phyloP scores from a whole-genome alignment of 495 filamentous ascomycete species.

The Neurospora sp. region DNA sequence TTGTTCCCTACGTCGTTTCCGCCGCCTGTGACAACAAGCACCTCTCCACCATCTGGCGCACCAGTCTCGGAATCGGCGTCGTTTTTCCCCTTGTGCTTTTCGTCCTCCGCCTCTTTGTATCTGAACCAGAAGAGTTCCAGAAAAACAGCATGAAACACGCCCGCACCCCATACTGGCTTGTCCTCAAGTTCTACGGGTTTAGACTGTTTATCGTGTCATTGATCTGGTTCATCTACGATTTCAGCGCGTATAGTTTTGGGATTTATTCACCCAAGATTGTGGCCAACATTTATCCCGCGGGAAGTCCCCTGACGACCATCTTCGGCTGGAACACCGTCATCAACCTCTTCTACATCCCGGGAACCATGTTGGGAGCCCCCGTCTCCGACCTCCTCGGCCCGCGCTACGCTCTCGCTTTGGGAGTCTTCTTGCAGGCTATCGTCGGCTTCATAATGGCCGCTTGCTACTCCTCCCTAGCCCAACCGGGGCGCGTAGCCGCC shows the following conservation, averaged over 20 bases:
- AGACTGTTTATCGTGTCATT: slow-evolving; percentile 58
- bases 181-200: slow-evolving; percentile 49
- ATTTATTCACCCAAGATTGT: slow-evolving; percentile 70
- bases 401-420: slow-evolving; percentile 54
- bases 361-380: slow-evolving; percentile 64
- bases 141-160: slow-evolving; percentile 41
- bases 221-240: slow-evolving; percentile 94
- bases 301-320: slow-evolving; percentile 46
- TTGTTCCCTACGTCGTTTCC: slow-evolving; percentile 63
- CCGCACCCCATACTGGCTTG: slow-evolving; percentile 46
- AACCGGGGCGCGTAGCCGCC: slow-evolving; percentile 53
- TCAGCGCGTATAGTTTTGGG: slow-evolving; percentile 65
- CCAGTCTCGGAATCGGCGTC: slow-evolving; percentile 66
- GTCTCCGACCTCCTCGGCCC: slow-evolving; percentile 69
- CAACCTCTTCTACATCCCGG: slow-evolving; percentile 81
- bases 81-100: slow-evolving; percentile 70
- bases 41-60: slow-evolving; percentile 64
- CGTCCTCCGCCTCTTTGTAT: slow-evolving; percentile 61
- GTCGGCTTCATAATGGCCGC: slow-evolving; percentile 84
- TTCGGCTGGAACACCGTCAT: slow-evolving; percentile 83
- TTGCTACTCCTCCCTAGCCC: slow-evolving; percentile 53
- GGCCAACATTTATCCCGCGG: slow-evolving; percentile 47
- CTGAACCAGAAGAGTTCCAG: slow-evolving; percentile 78
- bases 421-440: slow-evolving; percentile 59
- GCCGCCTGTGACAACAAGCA: slow-evolving; percentile 60